Percentiles rank a stretch among this genome's conserved stretches.
Evolutionary conservation across 305 asterid species (phyloP).

Genomic region (Solanum hybrid): DNA sequence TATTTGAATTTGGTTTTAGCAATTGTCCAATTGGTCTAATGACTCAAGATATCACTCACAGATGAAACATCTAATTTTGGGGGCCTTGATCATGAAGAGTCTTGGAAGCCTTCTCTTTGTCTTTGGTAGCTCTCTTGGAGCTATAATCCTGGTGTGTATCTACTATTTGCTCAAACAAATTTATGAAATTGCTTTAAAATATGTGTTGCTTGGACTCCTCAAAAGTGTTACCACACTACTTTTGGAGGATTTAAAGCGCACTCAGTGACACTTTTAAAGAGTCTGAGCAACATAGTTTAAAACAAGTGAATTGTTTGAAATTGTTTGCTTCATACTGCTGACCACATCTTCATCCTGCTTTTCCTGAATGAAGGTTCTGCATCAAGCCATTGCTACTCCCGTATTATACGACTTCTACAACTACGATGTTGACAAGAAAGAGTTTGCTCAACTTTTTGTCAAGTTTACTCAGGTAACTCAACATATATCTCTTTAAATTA

Average conservation of each 20-base stretch:
- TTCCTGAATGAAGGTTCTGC: constrained; percentile 37
- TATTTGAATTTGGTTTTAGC: neutral
- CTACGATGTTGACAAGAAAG: constrained; percentile 63
- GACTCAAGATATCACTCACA: constrained; percentile 16
- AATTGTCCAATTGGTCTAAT: neutral
- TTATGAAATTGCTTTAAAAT: neutral
- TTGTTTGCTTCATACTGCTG: neutral
- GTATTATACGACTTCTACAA: constrained; percentile 85
- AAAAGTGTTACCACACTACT: neutral
- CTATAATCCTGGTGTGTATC: constrained; percentile 49
- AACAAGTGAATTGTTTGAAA: neutral
- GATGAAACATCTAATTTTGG: constrained; percentile 66
- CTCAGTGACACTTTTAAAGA: neutral
- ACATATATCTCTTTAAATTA: neutral
- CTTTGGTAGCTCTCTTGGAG: constrained; percentile 73
- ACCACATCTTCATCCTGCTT: neutral
- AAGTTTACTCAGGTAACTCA: constrained; percentile 58
- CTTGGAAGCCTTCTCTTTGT: constrained; percentile 73
- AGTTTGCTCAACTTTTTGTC: constrained; percentile 44
- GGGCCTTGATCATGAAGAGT: constrained; percentile 54
- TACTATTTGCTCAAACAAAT: neutral
- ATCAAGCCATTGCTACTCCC: constrained; percentile 61
- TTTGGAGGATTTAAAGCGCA: neutral
- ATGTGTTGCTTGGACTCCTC: neutral
- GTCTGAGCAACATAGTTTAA: neutral